phyloP scores from a whole-genome alignment of 192 early-diverging fungal genomes.

The Physocladia obscura region DNA sequence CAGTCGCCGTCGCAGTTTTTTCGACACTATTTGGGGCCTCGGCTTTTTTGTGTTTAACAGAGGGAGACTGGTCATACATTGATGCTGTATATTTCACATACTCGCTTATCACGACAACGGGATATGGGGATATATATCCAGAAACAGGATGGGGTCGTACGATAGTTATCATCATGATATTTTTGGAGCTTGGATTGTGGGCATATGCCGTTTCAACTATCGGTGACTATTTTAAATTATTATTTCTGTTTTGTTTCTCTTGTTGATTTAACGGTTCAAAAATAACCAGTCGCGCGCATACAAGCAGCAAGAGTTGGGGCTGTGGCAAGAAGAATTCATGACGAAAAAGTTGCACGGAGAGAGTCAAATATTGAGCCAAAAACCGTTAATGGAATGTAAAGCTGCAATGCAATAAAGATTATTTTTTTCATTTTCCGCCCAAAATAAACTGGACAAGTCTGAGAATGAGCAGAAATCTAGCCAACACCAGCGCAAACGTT shows the following conservation, averaged over 20 bases:
- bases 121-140: slow-evolving; percentile 34
- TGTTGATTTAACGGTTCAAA: background rate
- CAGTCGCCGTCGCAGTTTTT: background rate
- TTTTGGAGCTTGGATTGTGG: slow-evolving; percentile 26
- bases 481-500: no score
- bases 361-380: no score
- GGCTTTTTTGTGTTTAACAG: background rate
- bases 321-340: slow-evolving; percentile 14
- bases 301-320: slow-evolving; percentile 12
- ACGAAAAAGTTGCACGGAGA: slow-evolving; percentile 10
- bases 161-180: slow-evolving; percentile 26
- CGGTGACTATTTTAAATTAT: background rate
- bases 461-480: no score
- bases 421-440: no score
- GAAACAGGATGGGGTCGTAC: slow-evolving; percentile 22
- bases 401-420: no score
- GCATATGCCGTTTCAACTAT: slow-evolving; percentile 22
- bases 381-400: no score
- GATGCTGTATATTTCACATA: slow-evolving; percentile 28
- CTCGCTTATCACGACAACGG: slow-evolving; percentile 23
- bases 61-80: slow-evolving; percentile 11
- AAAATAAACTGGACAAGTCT: no score
- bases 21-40: slow-evolving; percentile 1
- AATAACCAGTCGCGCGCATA: slow-evolving; percentile 10
- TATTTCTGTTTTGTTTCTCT: background rate